Percentiles rank a stretch among this genome's conserved stretches.
These are phyloP conservation scores for Candida maesae DNA, from an alignment of 805 yeast species.

Conservation along the genomic window DNA sequence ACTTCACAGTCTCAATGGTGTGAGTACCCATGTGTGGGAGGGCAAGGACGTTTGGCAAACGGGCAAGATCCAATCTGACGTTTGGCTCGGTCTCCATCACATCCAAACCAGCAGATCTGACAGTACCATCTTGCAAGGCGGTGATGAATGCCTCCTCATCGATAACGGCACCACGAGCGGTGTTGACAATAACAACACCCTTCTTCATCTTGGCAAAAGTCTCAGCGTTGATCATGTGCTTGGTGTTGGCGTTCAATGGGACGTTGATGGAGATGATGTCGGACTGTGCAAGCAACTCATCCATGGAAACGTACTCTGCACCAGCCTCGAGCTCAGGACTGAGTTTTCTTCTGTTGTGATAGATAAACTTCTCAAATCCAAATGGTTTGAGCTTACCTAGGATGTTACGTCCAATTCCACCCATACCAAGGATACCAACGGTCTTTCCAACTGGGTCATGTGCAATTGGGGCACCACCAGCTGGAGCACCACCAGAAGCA, in stretches of 20 bases:
- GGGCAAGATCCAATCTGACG: conserved; percentile 57
- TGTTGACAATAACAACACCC: conserved; percentile 72
- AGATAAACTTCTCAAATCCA: conserved; percentile 67
- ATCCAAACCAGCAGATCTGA: conserved; percentile 67
- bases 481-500: conserved; percentile 35
- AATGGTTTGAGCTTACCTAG: conserved; percentile 69
- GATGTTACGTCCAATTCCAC: conserved; percentile 85
- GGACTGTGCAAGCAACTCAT: conserved; percentile 57
- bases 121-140: conserved; percentile 58
- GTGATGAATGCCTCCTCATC: conserved; percentile 58
- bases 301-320: conserved; percentile 67
- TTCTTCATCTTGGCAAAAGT: conserved; percentile 68
- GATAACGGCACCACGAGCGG: conserved; percentile 85
- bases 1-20: conserved; percentile 74
- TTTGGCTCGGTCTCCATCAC: conserved; percentile 75
- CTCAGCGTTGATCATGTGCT: conserved; percentile 60
- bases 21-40: conserved; percentile 91
- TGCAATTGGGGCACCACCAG: conserved; percentile 60
- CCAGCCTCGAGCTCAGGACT: conserved; percentile 59
- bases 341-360: conserved; percentile 65
- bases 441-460: conserved; percentile 71
- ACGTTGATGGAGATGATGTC: conserved; percentile 74
- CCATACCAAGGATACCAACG: conserved; percentile 83
- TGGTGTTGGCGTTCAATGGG: conserved; percentile 72
- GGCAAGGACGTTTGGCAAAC: conserved; percentile 65